phyloP scores from a whole-genome alignment of 495 filamentous ascomycete genomes.

The Lophiotrema nucula region DNA sequence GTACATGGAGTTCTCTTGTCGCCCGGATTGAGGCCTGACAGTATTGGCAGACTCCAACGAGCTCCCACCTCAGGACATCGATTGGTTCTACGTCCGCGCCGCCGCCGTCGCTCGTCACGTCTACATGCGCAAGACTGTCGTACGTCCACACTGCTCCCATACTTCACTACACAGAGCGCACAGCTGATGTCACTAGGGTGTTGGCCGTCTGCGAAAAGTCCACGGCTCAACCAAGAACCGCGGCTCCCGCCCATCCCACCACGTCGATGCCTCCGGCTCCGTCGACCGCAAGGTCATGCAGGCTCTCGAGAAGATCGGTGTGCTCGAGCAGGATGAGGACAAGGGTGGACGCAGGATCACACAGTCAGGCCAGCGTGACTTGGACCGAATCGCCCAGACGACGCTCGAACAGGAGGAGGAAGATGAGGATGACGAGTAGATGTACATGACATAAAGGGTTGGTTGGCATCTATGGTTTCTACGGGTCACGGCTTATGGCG shows the following conservation, averaged over 20 bases:
- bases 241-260: conserved; percentile 83
- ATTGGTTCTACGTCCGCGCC: conserved; percentile 93
- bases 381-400: conserved; percentile 86
- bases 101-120: conserved; percentile 94
- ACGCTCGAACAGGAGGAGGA: conserved; percentile 70
- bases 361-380: conserved; percentile 94
- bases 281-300: conserved; percentile 97
- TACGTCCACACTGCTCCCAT: conserved; percentile 89
- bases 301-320: conserved; percentile 97
- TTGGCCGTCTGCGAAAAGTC: conserved; percentile 81
- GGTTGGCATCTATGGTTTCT: conserved; percentile 17
- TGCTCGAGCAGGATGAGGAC: conserved; percentile 93
- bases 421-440: conserved; percentile 59
- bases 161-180: no score
- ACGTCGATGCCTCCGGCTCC: conserved; percentile 90
- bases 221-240: conserved; percentile 89
- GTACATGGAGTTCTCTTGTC: no score
- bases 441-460: neutral
- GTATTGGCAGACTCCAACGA: conserved; percentile 65
- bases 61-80: conserved; percentile 69
- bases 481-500: conserved; percentile 24
- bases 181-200: no score
- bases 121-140: conserved; percentile 98
- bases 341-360: conserved; percentile 97
- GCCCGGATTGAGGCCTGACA: neutral